Conservation (phyloP, 2,329 filamentous ascomycete genomes). For the Trichoderma simmonsii region DNA sequence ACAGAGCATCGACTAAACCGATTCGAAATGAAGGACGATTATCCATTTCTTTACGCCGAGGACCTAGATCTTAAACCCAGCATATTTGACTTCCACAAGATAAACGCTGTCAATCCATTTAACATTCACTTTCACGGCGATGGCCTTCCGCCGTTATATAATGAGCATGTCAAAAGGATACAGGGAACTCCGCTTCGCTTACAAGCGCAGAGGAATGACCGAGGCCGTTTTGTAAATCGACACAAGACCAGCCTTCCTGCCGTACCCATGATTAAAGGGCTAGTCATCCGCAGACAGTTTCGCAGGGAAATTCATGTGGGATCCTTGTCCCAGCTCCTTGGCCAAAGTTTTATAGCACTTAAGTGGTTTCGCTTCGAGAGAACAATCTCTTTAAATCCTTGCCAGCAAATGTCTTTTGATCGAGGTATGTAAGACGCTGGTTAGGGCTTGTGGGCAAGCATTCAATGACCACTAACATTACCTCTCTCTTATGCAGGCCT, state of each 20-base stretch:
- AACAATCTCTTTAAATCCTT: not conserved
- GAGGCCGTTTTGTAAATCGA: not conserved
- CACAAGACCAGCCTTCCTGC: not conserved
- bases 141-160: not conserved
- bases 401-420: not conserved
- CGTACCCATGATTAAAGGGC: not conserved
- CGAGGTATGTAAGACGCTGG: not conserved
- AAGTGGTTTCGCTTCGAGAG: slow-evolving; percentile 7
- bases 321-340: not conserved
- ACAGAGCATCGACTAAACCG: slow-evolving; percentile 6
- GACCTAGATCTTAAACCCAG: not conserved
- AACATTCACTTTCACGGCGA: not conserved
- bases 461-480: not conserved
- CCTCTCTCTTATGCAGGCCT: not conserved
- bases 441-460: not conserved
- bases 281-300: slow-evolving; percentile 11
- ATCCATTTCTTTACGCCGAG: slow-evolving; percentile 11
- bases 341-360: slow-evolving; percentile 5
- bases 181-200: slow-evolving; percentile 1
- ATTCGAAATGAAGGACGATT: not conserved
- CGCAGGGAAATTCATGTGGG: not conserved
- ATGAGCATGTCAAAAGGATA: not conserved
- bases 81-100: not conserved
- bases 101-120: not conserved
- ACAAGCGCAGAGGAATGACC: not conserved